These are phyloP conservation scores for Cladobotryum mycophilum DNA, from an alignment of 2,329 filamentous ascomycete genomes.

Conservation along the genomic window DNA sequence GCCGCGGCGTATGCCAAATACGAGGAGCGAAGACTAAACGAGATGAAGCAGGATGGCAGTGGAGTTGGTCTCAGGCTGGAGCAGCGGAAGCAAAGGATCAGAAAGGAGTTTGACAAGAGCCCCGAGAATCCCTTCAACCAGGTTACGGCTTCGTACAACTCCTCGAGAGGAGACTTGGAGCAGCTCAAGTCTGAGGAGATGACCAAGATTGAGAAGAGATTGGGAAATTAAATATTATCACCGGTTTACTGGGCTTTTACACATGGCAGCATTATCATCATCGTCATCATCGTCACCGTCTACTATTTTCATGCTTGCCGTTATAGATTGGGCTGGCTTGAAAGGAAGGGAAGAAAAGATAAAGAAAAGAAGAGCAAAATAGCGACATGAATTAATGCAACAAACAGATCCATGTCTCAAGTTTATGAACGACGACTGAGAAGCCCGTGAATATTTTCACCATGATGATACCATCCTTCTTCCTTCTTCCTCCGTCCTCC, in stretches of 20 bases:
- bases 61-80: constrained; percentile 67
- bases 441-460: background rate
- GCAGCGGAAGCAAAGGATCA: constrained; percentile 76
- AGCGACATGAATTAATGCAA: background rate
- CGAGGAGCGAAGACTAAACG: constrained; percentile 71
- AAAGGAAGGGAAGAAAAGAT: background rate
- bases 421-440: background rate
- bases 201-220: constrained; percentile 65
- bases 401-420: background rate
- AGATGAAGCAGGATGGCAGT: constrained; percentile 78
- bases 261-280: constrained; percentile 10
- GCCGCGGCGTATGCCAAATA: constrained; percentile 79
- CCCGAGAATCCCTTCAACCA: constrained; percentile 96
- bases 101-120: constrained; percentile 91
- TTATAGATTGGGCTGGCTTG: background rate
- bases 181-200: constrained; percentile 61
- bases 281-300: too few relatives aligned
- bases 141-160: constrained; percentile 68
- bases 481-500: background rate
- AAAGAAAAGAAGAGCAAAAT: background rate
- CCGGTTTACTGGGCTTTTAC: constrained; percentile 6
- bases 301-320: background rate
- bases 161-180: constrained; percentile 68
- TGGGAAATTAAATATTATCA: constrained; percentile 35
- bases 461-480: background rate